A percentile compares a stretch with the other conserved stretches of the same genome.
Evolutionary conservation across 495 filamentous ascomycete genomes (phyloP).

Genomic region (Rhizodiscina lignyota): DNA sequence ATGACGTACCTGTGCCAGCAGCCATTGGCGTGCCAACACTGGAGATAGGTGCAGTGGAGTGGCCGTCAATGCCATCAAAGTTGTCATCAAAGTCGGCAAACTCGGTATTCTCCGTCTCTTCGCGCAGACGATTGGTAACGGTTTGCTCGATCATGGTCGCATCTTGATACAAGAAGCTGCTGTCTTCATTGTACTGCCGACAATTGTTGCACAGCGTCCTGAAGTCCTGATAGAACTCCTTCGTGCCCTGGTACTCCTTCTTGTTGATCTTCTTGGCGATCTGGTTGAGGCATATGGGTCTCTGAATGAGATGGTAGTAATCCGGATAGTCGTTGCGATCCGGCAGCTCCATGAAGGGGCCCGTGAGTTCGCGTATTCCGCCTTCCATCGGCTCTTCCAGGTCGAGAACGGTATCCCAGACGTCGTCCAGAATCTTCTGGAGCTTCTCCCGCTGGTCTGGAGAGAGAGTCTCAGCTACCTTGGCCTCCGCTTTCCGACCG

Average conservation of each 20-base stretch:
- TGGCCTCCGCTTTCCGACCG: conserved; percentile 55
- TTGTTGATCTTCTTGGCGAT: conserved; percentile 89
- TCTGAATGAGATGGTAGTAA: conserved; percentile 83
- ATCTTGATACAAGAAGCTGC: conserved; percentile 77
- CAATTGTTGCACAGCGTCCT: conserved; percentile 77
- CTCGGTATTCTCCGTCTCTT: conserved; percentile 52
- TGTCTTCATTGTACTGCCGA: conserved; percentile 88
- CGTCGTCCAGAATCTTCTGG: conserved; percentile 54
- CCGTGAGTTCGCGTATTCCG: conserved; percentile 63
- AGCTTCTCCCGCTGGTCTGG: conserved; percentile 41
- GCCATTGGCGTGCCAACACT: conserved; percentile 56
- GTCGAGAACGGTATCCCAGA: conserved; percentile 64
- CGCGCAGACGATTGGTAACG: conserved; percentile 48
- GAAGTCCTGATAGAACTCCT: conserved; percentile 68
- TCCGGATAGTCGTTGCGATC: conserved; percentile 77
- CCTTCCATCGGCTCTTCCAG: conserved; percentile 43
- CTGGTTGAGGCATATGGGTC: conserved; percentile 84
- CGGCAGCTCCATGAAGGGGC: conserved; percentile 83
- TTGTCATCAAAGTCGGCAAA: conserved; percentile 54
- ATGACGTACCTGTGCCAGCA: conserved; percentile 15
- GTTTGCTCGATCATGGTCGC: conserved; percentile 67
- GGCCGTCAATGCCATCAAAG: conserved; percentile 34
- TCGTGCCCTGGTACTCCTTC: conserved; percentile 69
- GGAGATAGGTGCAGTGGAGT: conserved; percentile 47
- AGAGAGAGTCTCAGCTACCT: conserved; percentile 36